These are phyloP conservation scores for Prunus davidiana DNA, from an alignment of 306 rosid genomes.

Conservation along the genomic window DNA sequence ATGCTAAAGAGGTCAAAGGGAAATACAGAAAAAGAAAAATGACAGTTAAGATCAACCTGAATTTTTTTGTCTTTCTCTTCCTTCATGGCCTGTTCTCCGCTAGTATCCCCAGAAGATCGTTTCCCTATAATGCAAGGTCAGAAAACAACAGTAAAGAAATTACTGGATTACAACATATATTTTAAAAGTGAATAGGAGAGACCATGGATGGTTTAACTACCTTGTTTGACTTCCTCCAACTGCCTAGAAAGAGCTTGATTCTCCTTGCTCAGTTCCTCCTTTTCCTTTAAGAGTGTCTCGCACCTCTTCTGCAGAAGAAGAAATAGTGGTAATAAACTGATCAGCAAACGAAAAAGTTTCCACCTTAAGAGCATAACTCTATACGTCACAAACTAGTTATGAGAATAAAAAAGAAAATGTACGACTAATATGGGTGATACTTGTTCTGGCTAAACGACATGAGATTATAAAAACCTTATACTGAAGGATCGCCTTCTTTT, in stretches of 20 bases:
- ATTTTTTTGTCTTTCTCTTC: conserved; percentile 88
- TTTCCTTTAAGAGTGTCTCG: conserved; percentile 56
- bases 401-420: neutral
- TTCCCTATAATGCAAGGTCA: conserved; percentile 37
- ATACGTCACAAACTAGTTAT: neutral
- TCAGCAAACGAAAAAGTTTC: neutral
- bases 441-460: neutral
- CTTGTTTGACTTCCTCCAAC: conserved; percentile 85
- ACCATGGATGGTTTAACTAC: conserved; percentile 23
- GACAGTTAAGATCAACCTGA: conserved; percentile 51
- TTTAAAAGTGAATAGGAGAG: neutral
- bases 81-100: conserved; percentile 79
- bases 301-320: conserved; percentile 45
- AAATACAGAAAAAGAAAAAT: neutral
- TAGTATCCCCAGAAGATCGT: conserved; percentile 50
- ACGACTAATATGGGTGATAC: neutral
- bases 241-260: conserved; percentile 62
- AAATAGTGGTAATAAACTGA: neutral
- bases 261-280: conserved; percentile 47
- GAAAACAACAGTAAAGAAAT: conserved; percentile 8
- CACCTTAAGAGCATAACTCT: neutral
- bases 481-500: conserved; percentile 42
- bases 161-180: neutral
- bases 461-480: conserved; percentile 47
- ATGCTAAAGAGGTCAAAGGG: neutral